A percentile compares a stretch with the other conserved stretches of the same genome.
Evolutionary conservation across 164 flowering plant species (phyloP).

Genomic region (Dillenia suffruticosa): DNA sequence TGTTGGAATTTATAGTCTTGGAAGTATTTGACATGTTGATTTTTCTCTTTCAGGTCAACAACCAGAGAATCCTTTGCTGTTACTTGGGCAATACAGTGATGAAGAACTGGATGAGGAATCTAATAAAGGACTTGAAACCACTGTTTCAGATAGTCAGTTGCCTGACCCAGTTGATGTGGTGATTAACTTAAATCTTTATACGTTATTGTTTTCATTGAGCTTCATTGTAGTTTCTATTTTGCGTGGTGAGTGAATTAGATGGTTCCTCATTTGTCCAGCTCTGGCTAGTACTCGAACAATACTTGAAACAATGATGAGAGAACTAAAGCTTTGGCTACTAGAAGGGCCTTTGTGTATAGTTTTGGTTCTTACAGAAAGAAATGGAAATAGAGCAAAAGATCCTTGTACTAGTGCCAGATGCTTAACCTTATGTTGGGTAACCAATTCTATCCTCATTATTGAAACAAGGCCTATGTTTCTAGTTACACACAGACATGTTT

Average conservation of each 20-base stretch:
- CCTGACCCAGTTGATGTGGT: conserved; percentile 42
- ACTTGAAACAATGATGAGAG: too few relatives aligned
- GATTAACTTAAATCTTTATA: not conserved
- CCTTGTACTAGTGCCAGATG: too few relatives aligned
- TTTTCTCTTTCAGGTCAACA: conserved; percentile 53
- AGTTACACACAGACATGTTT: too few relatives aligned
- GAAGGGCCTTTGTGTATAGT: too few relatives aligned
- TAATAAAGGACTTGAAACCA: conserved; percentile 16
- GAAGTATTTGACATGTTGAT: conserved; percentile 25
- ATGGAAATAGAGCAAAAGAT: too few relatives aligned
- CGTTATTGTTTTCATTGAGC: not conserved
- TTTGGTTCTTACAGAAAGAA: too few relatives aligned
- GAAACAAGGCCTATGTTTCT: too few relatives aligned
- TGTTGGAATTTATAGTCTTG: not conserved
- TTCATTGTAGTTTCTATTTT: not conserved
- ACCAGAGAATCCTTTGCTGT: conserved; percentile 60
- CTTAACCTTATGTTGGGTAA: too few relatives aligned
- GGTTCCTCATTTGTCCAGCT: not conserved
- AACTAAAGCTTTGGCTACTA: too few relatives aligned
- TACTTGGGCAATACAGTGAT: conserved; percentile 96
- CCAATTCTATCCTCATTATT: too few relatives aligned
- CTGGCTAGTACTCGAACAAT: too few relatives aligned
- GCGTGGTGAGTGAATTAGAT: not conserved
- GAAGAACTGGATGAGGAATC: conserved; percentile 63
- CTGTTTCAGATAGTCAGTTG: conserved; percentile 17